Evolutionary conservation across 2,329 filamentous ascomycete genomes (phyloP), one percentile per base, ranked within the genome.

Genomic region (Aspergillus quadricinctus): DNA sequence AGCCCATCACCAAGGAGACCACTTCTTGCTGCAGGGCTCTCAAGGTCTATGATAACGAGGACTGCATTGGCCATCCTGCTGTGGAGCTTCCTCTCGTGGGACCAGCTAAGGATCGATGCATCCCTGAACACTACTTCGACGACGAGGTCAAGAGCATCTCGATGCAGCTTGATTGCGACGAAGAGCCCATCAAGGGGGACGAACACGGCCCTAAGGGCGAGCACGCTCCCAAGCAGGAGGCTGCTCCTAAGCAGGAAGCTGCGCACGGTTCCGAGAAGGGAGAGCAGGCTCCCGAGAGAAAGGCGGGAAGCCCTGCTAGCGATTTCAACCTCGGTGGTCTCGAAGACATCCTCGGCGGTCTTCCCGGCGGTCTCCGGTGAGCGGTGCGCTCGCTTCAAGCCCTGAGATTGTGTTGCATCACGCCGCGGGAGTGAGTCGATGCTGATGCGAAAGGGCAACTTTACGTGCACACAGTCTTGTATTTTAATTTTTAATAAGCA

Each of bases 51-150:
- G 43, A 53, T 27, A 59, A 61, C 48, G 48, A 52, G 4, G 48
- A 56, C 25, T 65, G 63, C 48, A 31, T 21, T 1, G 63, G 63
- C 17, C 6, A 45, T 9, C 56, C 63, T 2, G 41, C 56, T 7
- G 48, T 54, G 6, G 35, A 58, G 14, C 19, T 64, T 11, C 62
- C 57, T 2, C 52, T 63, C 51, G 25, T 49, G 21, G 58, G 21
- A 23, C 29, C 8, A 41, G 43, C 27, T 1, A 17, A 59, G 43
- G 57, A 41, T 17, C 45, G 28, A 1, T 64, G 61, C 35, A 41
- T 64, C 23, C 23, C 28, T 2, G 57, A 61, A 29, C 14, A 7
- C 10, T 49, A 45, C 2, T 61, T 61, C 27, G 55, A 55, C 10
- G 28, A 35, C 28, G 48, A 35, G 4, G 25, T 64, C 37, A 57